These are phyloP conservation scores for Ophiostoma ips DNA, from an alignment of 2,329 filamentous ascomycete species.

Conservation along the genomic window DNA sequence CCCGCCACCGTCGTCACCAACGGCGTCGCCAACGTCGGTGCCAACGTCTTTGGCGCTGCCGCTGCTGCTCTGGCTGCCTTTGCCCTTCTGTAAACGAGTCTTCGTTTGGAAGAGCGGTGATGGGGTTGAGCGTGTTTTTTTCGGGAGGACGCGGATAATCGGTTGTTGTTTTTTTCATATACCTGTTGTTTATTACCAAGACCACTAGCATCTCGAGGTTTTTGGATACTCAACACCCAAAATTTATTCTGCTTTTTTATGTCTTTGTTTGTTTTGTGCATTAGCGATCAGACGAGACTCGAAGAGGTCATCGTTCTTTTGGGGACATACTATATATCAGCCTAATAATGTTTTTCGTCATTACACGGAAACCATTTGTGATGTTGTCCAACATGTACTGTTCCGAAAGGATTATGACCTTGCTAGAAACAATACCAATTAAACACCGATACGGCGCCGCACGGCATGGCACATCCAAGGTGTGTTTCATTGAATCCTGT, in stretches of 20 bases:
- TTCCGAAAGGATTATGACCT: no score
- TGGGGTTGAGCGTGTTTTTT: not conserved
- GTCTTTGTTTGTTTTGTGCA: not conserved
- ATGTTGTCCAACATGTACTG: no score
- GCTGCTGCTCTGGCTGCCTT: constrained; percentile 16
- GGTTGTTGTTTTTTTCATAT: not conserved
- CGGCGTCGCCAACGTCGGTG: constrained; percentile 14
- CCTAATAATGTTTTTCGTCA: no score
- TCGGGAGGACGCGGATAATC: not conserved
- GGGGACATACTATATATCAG: no score
- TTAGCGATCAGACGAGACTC: no score
- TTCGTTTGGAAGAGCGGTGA: not conserved
- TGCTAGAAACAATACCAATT: no score
- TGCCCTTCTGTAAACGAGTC: constrained; percentile 16
- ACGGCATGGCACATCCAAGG: no score
- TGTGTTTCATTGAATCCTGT: no score
- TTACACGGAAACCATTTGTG: no score
- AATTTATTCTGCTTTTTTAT: not conserved
- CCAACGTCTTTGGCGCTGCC: constrained; percentile 14
- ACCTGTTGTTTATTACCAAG: not conserved
- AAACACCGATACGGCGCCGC: no score
- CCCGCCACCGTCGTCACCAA: constrained; percentile 20
- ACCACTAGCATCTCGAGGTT: not conserved
- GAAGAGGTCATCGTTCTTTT: no score
- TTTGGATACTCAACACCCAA: constrained; percentile 1